Evolutionary conservation across 805 yeast genomes (phyloP).

Genomic region (Starmerella scarabaei): DNA sequence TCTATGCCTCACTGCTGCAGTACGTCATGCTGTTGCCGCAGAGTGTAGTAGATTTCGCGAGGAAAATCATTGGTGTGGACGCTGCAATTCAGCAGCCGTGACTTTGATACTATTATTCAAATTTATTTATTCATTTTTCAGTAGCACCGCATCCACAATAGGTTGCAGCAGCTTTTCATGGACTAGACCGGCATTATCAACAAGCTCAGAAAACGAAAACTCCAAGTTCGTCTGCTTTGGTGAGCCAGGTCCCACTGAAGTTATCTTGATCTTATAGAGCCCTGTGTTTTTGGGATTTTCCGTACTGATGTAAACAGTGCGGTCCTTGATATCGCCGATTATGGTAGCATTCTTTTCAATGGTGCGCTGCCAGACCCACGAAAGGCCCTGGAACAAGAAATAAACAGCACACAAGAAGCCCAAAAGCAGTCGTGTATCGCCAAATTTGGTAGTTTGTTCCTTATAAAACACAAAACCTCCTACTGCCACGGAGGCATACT

Average conservation of each 20-base stretch:
- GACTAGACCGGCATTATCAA: slow-evolving; percentile 15
- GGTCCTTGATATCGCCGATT: slow-evolving; percentile 13
- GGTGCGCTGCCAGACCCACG: slow-evolving; percentile 10
- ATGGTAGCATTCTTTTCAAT: slow-evolving; percentile 15
- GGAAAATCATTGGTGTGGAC: slow-evolving; percentile 55
- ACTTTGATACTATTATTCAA: not conserved
- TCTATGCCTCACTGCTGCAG: slow-evolving; percentile 59
- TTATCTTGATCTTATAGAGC: slow-evolving; percentile 5
- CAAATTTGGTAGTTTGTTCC: slow-evolving; percentile 14
- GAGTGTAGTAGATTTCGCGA: slow-evolving; percentile 42
- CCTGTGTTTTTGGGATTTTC: slow-evolving; percentile 6
- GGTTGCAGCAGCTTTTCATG: slow-evolving; percentile 6
- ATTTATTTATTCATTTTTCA: not conserved
- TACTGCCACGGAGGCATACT: slow-evolving; percentile 14
- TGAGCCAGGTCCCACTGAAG: not conserved
- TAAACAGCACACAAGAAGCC: slow-evolving; percentile 14
- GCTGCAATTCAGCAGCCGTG: slow-evolving; percentile 14
- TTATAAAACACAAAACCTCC: slow-evolving; percentile 15
- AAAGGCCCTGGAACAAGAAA: slow-evolving; percentile 8
- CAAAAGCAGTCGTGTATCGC: slow-evolving; percentile 8
- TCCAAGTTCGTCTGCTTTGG: not conserved
- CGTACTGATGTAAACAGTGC: slow-evolving; percentile 13
- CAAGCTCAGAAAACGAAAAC: slow-evolving; percentile 7
- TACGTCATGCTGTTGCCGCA: slow-evolving; percentile 51
- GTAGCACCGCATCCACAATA: slow-evolving; percentile 1